Base-by-base conservation (phyloP, 768 basidiomycete genomes). In the Dioszegia hungarica region DNA sequence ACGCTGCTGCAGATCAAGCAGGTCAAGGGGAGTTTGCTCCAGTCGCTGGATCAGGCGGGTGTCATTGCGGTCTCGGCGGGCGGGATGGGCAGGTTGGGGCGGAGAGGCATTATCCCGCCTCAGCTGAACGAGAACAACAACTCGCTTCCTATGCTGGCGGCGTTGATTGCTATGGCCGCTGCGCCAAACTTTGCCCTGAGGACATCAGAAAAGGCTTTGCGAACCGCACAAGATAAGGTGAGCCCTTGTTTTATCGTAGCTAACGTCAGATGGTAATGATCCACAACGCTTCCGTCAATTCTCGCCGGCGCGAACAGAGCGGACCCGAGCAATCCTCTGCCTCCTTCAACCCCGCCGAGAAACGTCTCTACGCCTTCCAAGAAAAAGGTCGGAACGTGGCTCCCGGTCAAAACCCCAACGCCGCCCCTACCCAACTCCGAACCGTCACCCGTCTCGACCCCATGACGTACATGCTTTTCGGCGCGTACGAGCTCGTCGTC, bases 151-250 rank as follows among this genome's bases (percentile, higher is more conserved):
- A 76, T 95, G 24, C 78, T 94, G 27, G 85, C 88, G 12, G 90
- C 86, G 8, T 79, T 97, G 51, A 88, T 95, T 68, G 84, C 90
- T 10, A 82, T 89, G 49, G 90, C 89, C 0, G 84, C 83, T 1
- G 90, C 93, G 67, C 92, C 92, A 22, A 92, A 93, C 74, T 94
- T 92, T 74, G 91, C 88, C 2, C 82, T 94, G 51, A 80, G 87
- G 49, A 84, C 83, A 5, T 82, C 84, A 1, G 85, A 86, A 40
- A 84, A 80, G 72, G 65, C 57, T 2, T 80, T 80, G 5, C 81
- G 90, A 40, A 94, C 92, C 2, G 80, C 83, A 15, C 82, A 84
- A 54, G 92, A 95, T 70, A 92, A 88, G 83, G 92, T 91, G 59
- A 28, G 80, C 60, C 19, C 11, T 14, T 5, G 27, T 8, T 37